Conservation (phyloP, 2,329 filamentous ascomycete species). For the Calonectria fujianensis region DNA sequence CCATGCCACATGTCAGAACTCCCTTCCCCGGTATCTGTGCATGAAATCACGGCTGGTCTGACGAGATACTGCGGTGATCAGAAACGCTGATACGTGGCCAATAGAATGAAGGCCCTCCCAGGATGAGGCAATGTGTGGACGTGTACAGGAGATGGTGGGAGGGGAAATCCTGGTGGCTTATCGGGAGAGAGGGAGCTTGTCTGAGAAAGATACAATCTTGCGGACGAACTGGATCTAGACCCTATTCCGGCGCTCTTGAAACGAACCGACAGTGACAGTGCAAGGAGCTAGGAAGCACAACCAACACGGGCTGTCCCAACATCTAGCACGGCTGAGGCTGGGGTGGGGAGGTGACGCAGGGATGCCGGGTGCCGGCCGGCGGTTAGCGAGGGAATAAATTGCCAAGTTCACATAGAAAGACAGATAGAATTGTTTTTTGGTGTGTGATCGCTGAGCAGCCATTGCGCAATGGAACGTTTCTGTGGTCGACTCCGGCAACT, state of each 20-base stretch:
- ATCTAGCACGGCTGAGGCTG: slow-evolving; percentile 23
- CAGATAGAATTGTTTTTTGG: background rate
- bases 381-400: slow-evolving; percentile 26
- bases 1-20: slow-evolving; percentile 23
- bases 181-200: background rate
- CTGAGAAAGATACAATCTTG: slow-evolving; percentile 8
- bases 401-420: background rate
- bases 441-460: background rate
- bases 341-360: background rate
- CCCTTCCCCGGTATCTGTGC: slow-evolving; percentile 11
- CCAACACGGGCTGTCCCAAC: slow-evolving; percentile 20
- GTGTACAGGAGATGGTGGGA: background rate
- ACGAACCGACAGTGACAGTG: slow-evolving; percentile 7
- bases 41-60: slow-evolving; percentile 1
- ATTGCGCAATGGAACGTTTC: slow-evolving; percentile 21
- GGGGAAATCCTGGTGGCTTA: background rate
- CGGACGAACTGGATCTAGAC: background rate
- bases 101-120: background rate
- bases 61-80: slow-evolving; percentile 1
- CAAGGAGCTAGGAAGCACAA: slow-evolving; percentile 17
- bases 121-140: background rate
- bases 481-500: slow-evolving; percentile 6
- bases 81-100: slow-evolving; percentile 11
- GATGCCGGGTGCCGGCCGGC: slow-evolving; percentile 10
- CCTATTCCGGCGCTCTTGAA: background rate